Base-by-base conservation (phyloP, 257 asterid genomes). In the Gentiana straminea region DNA sequence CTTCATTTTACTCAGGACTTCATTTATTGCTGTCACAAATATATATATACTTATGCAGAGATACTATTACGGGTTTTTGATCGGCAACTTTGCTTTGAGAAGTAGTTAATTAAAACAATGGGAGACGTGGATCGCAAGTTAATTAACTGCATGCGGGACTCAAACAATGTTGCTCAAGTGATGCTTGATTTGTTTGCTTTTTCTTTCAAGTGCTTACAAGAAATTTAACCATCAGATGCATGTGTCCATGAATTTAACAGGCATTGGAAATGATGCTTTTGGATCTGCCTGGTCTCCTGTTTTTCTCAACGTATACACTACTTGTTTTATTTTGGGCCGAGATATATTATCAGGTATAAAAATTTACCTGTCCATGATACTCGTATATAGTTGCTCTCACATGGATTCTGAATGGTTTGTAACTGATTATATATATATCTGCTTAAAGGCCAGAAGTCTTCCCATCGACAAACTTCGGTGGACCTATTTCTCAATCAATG, bases 241-340 rank as follows among this genome's bases (percentile, higher is more conserved):
- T 15, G 5, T 41, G 9, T 41, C 9, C 5, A 41, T 41, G 46
- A 10, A 5, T 57, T 15, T 13, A 47, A 47, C 73, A 75, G 80
- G 77, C 64, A 4, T 55, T 70, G 52, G 68, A 64, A 53, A 49
- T 70, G 69, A 65, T 70, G 55, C 68, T 75, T 35, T 44, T 75
- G 68, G 74, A 75, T 57, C 73, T 75, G 51, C 80, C 80, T 4
- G 65, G 77, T 59, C 80, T 75, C 49, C 61, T 66, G 35, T 70
- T 75, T 65, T 75, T 75, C 49, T 70, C 80, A 4, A 70, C 80
- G 5, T 75, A 70, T 54, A 64, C 80, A n/a, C 51, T 75, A 48
- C 73, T 75, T 33, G 74, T 70, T 61, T 59, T 75, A 47, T 70
- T 75, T 55, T 70, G 77, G 80, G 77, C 80, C 2, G 74, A 75